Percentiles rank a stretch among this genome's conserved stretches.
Evolutionary conservation across 768 basidiomycete genomes (phyloP).

Genomic region (Steccherinum ochraceum): DNA sequence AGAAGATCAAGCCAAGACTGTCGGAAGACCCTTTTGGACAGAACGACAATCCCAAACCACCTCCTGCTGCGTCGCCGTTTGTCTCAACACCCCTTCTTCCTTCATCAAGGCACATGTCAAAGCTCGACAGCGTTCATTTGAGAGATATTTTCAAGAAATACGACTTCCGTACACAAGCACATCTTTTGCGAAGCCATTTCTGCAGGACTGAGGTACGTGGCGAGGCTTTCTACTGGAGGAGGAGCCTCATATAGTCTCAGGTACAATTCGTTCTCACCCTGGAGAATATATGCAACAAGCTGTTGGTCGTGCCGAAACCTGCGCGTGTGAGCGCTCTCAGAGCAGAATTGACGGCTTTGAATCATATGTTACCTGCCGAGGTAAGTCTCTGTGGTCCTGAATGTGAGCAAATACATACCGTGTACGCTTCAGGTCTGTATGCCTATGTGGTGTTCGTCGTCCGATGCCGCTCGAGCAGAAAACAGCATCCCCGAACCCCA

Average conservation of each 20-base stretch:
- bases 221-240: background rate
- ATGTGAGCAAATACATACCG: conserved; percentile 1
- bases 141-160: conserved; percentile 62
- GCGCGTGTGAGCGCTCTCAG: conserved; percentile 94
- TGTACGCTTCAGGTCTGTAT: conserved; percentile 58
- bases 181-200: conserved; percentile 80
- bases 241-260: conserved; percentile 28
- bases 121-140: conserved; percentile 35
- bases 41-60: conserved; percentile 37
- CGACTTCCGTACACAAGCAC: conserved; percentile 56
- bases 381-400: conserved; percentile 31
- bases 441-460: conserved; percentile 81
- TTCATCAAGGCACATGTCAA: conserved; percentile 37
- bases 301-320: conserved; percentile 87
- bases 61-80: conserved; percentile 39
- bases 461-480: conserved; percentile 43
- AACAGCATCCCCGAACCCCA: conserved; percentile 55
- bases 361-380: conserved; percentile 95
- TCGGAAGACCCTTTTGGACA: conserved; percentile 77
- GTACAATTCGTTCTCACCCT: conserved; percentile 82
- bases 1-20: conserved; percentile 43
- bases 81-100: conserved; percentile 71
- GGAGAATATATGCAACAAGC: conserved; percentile 88
- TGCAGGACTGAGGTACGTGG: conserved; percentile 73
- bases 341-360: conserved; percentile 91